Conservation (phyloP, 2,329 filamentous ascomycete species). For the Xylaria sp. region DNA sequence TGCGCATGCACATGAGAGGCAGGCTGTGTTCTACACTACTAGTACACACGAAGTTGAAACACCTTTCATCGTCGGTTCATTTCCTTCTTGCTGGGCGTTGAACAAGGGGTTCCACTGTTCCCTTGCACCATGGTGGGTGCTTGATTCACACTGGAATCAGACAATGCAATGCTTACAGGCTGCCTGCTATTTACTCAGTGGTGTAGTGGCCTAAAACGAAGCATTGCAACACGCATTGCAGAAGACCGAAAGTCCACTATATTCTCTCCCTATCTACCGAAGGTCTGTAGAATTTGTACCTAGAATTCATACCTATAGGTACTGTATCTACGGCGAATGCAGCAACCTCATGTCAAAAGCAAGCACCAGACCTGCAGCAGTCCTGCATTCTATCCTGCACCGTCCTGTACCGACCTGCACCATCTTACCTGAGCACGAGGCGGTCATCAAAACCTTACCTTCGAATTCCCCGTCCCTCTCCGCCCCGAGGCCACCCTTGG, state of each 20-base stretch:
- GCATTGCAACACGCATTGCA: conserved; percentile 9
- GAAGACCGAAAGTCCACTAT: conserved; percentile 12
- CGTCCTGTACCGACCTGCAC: conserved; percentile 9
- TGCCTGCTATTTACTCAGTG: neutral
- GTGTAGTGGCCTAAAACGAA: conserved; percentile 14
- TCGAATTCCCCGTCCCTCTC: conserved; percentile 14
- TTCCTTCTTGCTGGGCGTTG: conserved; percentile 9
- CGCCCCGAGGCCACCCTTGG: conserved; percentile 19
- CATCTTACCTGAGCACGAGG: conserved; percentile 6
- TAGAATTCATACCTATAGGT: no score
- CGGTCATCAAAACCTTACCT: conserved; percentile 10
- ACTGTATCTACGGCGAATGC: neutral
- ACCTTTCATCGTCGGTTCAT: conserved; percentile 18
- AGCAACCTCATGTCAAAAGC: neutral
- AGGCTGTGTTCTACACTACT: neutral
- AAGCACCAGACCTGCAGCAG: neutral
- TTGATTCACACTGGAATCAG: conserved; percentile 26
- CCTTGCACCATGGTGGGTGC: conserved; percentile 30
- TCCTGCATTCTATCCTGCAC: conserved; percentile 11
- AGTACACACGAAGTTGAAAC: conserved; percentile 14
- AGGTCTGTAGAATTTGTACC: no score
- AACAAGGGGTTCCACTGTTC: conserved; percentile 29
- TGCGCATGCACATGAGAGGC: conserved; percentile 4
- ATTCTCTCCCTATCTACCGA: neutral
- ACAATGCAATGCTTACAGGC: conserved; percentile 12